Percentiles rank a stretch among this genome's conserved stretches.
Evolutionary conservation across 495 filamentous ascomycete species (phyloP).

Genomic region (Amorphotheca resinae): DNA sequence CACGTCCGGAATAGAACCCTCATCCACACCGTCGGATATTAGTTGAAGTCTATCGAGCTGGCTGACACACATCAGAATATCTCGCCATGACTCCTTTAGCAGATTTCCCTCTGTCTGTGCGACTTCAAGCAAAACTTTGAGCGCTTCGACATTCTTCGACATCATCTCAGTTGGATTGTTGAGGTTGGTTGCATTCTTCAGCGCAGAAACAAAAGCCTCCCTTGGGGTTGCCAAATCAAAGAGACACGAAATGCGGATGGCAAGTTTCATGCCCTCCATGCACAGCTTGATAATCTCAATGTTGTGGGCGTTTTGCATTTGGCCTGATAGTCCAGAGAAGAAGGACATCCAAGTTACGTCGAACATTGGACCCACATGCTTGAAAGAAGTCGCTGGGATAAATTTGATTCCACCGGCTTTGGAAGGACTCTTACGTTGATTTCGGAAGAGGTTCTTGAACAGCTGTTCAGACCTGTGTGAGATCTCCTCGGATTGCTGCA

Average conservation of each 20-base stretch:
- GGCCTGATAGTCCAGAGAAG: conserved; percentile 80
- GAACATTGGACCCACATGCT: conserved; percentile 96
- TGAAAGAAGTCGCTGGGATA: conserved; percentile 83
- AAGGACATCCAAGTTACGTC: conserved; percentile 99
- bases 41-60: conserved; percentile 93
- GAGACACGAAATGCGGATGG: conserved; percentile 81
- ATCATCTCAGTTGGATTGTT: conserved; percentile 94
- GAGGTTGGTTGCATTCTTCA: conserved; percentile 88
- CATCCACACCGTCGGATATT: conserved; percentile 88
- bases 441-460: conserved; percentile 78
- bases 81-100: conserved; percentile 82
- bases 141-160: conserved; percentile 87
- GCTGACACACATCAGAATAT: conserved; percentile 88
- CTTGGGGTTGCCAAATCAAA: conserved; percentile 87
- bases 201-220: conserved; percentile 84
- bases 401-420: conserved; percentile 60
- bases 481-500: conserved; percentile 91
- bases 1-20: conserved; percentile 83
- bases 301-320: conserved; percentile 84
- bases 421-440: conserved; percentile 64
- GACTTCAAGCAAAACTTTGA: conserved; percentile 82
- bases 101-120: conserved; percentile 85
- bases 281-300: conserved; percentile 81
- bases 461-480: conserved; percentile 53
- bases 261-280: conserved; percentile 88